phyloP scores from a whole-genome alignment of 345 rosid genomes.

The Ailanthus altissimus region DNA sequence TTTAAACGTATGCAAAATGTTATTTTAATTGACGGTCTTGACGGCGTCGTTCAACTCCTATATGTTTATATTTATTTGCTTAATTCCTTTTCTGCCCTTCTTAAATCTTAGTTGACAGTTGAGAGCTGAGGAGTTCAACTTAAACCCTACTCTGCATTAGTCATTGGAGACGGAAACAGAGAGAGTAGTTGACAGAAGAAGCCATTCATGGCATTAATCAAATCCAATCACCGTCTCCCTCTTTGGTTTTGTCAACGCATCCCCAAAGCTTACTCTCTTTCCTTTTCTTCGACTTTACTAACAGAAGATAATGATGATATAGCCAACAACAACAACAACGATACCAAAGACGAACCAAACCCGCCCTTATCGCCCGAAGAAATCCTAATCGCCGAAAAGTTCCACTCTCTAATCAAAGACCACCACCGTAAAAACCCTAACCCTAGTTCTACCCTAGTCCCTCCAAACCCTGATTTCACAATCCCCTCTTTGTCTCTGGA shows the following conservation, averaged over 20 bases:
- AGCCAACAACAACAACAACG: not conserved
- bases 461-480: slow-evolving; percentile 47
- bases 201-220: slow-evolving; percentile 39
- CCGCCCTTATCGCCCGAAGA: slow-evolving; percentile 51
- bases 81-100: not conserved
- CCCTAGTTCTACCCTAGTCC: slow-evolving; percentile 18
- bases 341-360: slow-evolving; percentile 23
- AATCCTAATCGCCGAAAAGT: slow-evolving; percentile 44
- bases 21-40: too few species aligned
- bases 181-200: not conserved
- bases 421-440: slow-evolving; percentile 87
- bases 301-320: slow-evolving; percentile 24
- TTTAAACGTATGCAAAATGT: too few species aligned
- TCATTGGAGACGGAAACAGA: not conserved
- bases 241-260: slow-evolving; percentile 19
- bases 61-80: too few species aligned
- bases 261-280: slow-evolving; percentile 24
- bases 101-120: not conserved
- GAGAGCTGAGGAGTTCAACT: not conserved
- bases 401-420: slow-evolving; percentile 67
- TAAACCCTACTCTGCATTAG: slow-evolving; percentile 16
- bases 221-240: slow-evolving; percentile 29
- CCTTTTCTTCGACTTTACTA: slow-evolving; percentile 26
- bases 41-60: not conserved
- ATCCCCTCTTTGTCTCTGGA: slow-evolving; percentile 64